phyloP scores from a whole-genome alignment of 208 protist genomes.

The Naegleria lovaniensis region DNA sequence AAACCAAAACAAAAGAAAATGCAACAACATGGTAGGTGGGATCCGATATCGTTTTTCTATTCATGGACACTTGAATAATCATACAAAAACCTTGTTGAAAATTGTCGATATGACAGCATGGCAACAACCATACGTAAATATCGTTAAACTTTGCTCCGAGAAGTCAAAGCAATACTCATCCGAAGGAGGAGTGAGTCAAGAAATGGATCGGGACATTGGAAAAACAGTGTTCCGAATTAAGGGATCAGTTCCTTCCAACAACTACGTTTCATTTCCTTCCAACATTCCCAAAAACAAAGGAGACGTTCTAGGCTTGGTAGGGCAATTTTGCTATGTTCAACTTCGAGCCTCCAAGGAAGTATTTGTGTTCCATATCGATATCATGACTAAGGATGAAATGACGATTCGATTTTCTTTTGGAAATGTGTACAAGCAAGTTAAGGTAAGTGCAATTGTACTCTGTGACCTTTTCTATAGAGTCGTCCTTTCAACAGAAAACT shows the following conservation, averaged over 20 bases:
- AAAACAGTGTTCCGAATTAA: neutral
- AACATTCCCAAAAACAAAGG: neutral
- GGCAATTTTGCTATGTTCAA: neutral
- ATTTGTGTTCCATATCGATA: constrained; percentile 10
- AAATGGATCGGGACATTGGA: neutral
- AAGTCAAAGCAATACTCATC: neutral
- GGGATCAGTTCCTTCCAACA: neutral
- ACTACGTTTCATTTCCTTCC: constrained; percentile 11
- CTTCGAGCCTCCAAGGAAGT: neutral
- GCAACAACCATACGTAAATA: constrained; percentile 26
- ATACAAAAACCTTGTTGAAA: too few relatives aligned
- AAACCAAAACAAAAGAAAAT: neutral
- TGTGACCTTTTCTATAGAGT: too few relatives aligned
- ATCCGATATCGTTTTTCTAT: neutral
- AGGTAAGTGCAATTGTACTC: neutral
- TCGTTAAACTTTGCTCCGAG: constrained; percentile 4
- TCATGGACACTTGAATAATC: neutral
- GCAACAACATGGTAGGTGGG: neutral
- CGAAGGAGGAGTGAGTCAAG: neutral
- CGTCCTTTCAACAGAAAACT: neutral
- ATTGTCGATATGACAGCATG: too few relatives aligned
- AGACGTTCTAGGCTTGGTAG: neutral
- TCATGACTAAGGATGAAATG: constrained; percentile 16
- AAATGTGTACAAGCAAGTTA: constrained; percentile 8
- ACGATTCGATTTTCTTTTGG: constrained; percentile 8